Percentiles rank a stretch among this genome's conserved stretches.
These are phyloP conservation scores for Volvox africanus DNA, from an alignment of 139 green algal species.

Conservation along the genomic window DNA sequence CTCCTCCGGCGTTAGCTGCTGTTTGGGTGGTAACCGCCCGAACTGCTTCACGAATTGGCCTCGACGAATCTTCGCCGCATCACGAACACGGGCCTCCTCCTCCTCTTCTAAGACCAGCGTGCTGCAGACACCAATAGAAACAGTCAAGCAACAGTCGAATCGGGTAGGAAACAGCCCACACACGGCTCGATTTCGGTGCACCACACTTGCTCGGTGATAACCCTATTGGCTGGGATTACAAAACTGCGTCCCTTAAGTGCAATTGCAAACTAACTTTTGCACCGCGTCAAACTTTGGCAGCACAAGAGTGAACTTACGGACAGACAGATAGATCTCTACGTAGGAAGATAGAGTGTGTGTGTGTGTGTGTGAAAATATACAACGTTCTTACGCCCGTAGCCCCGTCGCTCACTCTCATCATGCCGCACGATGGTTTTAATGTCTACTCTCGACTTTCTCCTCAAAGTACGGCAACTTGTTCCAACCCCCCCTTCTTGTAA, in stretches of 20 bases:
- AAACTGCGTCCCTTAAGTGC: not conserved
- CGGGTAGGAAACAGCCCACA: not conserved
- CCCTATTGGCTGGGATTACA: not conserved
- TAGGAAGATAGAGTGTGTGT: no score
- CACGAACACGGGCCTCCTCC: slow-evolving; percentile 11
- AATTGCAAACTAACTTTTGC: not conserved
- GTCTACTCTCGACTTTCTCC: no score
- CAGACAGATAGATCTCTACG: no score
- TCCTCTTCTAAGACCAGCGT: slow-evolving; percentile 44
- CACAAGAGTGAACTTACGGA: not conserved
- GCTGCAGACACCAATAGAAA: not conserved
- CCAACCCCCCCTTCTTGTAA: no score
- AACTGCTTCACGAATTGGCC: slow-evolving; percentile 33
- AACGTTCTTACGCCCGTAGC: no score
- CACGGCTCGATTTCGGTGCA: no score
- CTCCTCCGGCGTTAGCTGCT: slow-evolving; percentile 20
- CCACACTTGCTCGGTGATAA: no score
- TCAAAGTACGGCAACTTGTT: no score
- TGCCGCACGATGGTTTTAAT: no score
- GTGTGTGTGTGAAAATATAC: no score
- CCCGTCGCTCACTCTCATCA: no score
- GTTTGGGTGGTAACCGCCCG: not conserved
- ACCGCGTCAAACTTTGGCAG: not conserved
- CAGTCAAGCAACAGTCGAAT: no score
- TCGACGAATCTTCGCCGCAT: slow-evolving; percentile 33